Conservation (phyloP, 495 filamentous ascomycete species). For the Penicillium angulare region DNA sequence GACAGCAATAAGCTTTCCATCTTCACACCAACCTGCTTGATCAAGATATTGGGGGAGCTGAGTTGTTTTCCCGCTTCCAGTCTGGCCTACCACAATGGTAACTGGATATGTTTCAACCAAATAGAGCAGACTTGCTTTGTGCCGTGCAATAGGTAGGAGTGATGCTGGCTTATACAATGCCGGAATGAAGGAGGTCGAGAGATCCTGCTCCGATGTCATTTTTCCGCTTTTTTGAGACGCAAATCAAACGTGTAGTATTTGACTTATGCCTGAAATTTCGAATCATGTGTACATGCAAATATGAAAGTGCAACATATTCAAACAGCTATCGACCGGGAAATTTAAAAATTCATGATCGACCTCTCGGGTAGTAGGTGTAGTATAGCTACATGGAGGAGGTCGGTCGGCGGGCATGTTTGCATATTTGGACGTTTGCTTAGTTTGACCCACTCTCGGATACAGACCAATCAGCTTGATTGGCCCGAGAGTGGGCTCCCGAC, state of each 20-base stretch:
- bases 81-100: constrained; percentile 83
- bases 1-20: constrained; percentile 79
- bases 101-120: constrained; percentile 74
- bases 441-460: no score
- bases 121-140: constrained; percentile 71
- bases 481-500: no score
- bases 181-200: constrained; percentile 67
- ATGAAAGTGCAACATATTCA: constrained; percentile 1
- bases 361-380: no score
- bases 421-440: no score
- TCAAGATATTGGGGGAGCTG: constrained; percentile 87
- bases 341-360: constrained; percentile 5
- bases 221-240: neutral
- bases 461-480: no score
- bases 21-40: constrained; percentile 83
- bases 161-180: constrained; percentile 75
- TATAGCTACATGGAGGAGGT: no score
- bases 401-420: no score
- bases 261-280: neutral
- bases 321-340: neutral
- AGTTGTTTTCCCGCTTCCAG: constrained; percentile 88
- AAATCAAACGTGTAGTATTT: neutral
- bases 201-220: constrained; percentile 52
- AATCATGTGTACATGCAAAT: neutral
- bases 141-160: constrained; percentile 74